Percentiles rank a stretch among this genome's conserved stretches.
phyloP scores from a whole-genome alignment of 2,329 filamentous ascomycete species.

The Beauveria australis region DNA sequence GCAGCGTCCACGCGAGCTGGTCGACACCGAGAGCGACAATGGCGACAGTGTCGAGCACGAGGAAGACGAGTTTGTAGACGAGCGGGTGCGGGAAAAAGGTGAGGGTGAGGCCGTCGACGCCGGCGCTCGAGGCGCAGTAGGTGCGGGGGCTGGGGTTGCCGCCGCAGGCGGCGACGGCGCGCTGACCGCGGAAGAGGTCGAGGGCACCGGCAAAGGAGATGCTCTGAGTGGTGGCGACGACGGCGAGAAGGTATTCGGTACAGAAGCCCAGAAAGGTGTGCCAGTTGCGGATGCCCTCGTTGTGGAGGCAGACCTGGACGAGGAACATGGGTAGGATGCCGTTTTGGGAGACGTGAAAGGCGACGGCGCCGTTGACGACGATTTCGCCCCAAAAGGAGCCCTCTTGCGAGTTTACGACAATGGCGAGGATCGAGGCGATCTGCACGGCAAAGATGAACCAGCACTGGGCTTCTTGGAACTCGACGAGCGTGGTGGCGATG shows the following conservation, averaged over 20 bases:
- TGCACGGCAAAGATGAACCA: slow-evolving; percentile 33
- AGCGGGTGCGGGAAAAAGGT: slow-evolving; percentile 30
- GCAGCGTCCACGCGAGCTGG: slow-evolving; percentile 29
- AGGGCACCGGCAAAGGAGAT: slow-evolving; percentile 27
- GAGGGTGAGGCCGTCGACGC: slow-evolving; percentile 25
- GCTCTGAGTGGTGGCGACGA: slow-evolving; percentile 29
- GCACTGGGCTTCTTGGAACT: slow-evolving; percentile 31
- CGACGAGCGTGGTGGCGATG: slow-evolving; percentile 31
- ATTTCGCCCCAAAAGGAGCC: slow-evolving; percentile 33
- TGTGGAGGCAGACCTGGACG: slow-evolving; percentile 29
- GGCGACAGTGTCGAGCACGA: slow-evolving; percentile 27
- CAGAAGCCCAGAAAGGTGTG: slow-evolving; percentile 32
- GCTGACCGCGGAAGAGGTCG: slow-evolving; percentile 25
- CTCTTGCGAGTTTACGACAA: slow-evolving; percentile 32
- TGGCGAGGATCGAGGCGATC: slow-evolving; percentile 32
- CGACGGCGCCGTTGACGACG: slow-evolving; percentile 29
- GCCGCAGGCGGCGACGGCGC: slow-evolving; percentile 24
- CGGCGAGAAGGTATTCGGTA: slow-evolving; percentile 29
- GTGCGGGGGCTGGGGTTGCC: slow-evolving; percentile 30
- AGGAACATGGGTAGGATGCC: slow-evolving; percentile 31
- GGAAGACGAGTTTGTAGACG: slow-evolving; percentile 29
- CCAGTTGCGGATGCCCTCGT: slow-evolving; percentile 32
- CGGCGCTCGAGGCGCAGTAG: slow-evolving; percentile 28
- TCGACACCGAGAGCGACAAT: slow-evolving; percentile 27
- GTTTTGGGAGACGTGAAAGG: slow-evolving; percentile 29